These are phyloP conservation scores for Kuraishia borneana DNA, from an alignment of 805 yeast species.

Conservation along the genomic window DNA sequence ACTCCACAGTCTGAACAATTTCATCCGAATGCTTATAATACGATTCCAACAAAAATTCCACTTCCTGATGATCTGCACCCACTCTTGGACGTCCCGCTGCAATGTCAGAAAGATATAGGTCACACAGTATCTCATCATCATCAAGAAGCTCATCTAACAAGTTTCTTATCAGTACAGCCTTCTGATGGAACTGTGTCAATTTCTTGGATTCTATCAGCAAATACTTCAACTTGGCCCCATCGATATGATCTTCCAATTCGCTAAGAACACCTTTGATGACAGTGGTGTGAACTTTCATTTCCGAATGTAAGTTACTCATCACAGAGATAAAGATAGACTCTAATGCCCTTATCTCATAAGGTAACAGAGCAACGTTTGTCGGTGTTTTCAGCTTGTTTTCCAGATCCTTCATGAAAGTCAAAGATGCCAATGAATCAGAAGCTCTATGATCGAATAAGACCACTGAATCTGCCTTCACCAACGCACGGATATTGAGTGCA, in stretches of 20 bases:
- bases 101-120: constrained; percentile 60
- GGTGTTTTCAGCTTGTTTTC: constrained; percentile 23
- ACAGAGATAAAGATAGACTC: constrained; percentile 82
- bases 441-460: constrained; percentile 37
- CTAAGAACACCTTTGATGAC: constrained; percentile 62
- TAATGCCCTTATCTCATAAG: constrained; percentile 85
- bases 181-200: constrained; percentile 73
- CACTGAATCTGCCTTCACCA: constrained; percentile 40
- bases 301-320: constrained; percentile 67
- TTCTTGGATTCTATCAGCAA: constrained; percentile 78
- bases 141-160: constrained; percentile 78
- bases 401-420: constrained; percentile 31
- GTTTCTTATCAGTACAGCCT: constrained; percentile 72
- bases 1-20: constrained; percentile 82
- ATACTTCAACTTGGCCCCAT: constrained; percentile 66
- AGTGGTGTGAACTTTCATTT: constrained; percentile 75
- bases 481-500: constrained; percentile 37
- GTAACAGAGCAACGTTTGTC: constrained; percentile 29
- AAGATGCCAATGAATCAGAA: constrained; percentile 31
- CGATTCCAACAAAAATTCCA: constrained; percentile 82
- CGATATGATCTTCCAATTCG: constrained; percentile 76
- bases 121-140: constrained; percentile 79
- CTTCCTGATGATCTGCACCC: constrained; percentile 69
- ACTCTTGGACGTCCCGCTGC: constrained; percentile 29
- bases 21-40: constrained; percentile 89